A percentile compares a stretch with the other conserved stretches of the same genome.
phyloP scores from a whole-genome alignment of 2,329 filamentous ascomycete species.

The Microsporum audouinii region DNA sequence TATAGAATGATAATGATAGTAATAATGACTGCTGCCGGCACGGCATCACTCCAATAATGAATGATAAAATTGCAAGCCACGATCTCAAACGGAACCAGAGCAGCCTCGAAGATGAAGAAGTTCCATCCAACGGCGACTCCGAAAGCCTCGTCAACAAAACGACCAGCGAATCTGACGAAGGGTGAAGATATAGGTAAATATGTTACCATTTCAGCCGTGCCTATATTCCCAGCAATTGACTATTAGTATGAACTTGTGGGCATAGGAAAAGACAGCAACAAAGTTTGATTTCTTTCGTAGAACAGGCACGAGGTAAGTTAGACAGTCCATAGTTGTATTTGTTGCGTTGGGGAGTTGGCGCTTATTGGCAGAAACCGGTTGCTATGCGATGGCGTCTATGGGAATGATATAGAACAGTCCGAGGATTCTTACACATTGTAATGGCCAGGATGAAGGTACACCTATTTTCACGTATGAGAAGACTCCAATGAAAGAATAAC shows the following conservation, averaged over 20 bases:
- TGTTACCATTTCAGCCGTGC: constrained; percentile 41
- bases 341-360: neutral
- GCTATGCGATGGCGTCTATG: neutral
- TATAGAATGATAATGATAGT: constrained; percentile 37
- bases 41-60: constrained; percentile 38
- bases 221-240: constrained; percentile 15
- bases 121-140: constrained; percentile 40
- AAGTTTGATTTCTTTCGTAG: neutral
- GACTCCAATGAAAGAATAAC: neutral
- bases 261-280: neutral
- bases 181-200: constrained; percentile 38
- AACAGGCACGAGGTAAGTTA: neutral
- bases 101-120: constrained; percentile 42
- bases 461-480: constrained; percentile 30
- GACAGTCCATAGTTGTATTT: neutral
- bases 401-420: constrained; percentile 4
- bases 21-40: constrained; percentile 38
- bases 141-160: constrained; percentile 40
- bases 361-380: constrained; percentile 3
- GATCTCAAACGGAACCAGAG: constrained; percentile 43
- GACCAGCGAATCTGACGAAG: constrained; percentile 37
- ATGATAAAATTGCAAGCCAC: constrained; percentile 41
- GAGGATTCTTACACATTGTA: constrained; percentile 31
- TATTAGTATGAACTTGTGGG: neutral
- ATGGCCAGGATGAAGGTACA: constrained; percentile 36